These are phyloP conservation scores for Sporisorium graminicola DNA, from an alignment of 1,284 basidiomycete genomes.

Conservation along the genomic window DNA sequence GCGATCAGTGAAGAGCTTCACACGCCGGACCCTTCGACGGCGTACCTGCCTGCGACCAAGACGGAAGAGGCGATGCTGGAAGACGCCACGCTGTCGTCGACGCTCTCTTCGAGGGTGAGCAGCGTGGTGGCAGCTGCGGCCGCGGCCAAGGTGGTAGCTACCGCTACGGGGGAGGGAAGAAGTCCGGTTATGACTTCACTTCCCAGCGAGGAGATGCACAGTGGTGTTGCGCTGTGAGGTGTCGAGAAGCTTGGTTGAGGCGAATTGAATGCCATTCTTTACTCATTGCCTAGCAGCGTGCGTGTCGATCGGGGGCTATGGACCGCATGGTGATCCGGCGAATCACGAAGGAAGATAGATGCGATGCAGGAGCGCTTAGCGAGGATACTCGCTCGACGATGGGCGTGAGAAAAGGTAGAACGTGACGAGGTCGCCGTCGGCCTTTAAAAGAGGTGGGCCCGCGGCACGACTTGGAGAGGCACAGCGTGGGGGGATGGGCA, in stretches of 20 bases:
- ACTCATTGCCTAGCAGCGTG: background rate
- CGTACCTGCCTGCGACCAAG: slow-evolving; percentile 29
- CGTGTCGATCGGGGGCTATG: too few species aligned
- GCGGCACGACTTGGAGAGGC: background rate
- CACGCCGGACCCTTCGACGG: slow-evolving; percentile 40
- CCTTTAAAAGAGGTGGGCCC: background rate
- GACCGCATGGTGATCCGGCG: too few species aligned
- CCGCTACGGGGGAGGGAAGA: background rate
- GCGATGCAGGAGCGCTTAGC: background rate
- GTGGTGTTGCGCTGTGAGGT: background rate
- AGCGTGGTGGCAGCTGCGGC: slow-evolving; percentile 8
- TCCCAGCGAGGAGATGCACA: background rate
- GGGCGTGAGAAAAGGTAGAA: background rate
- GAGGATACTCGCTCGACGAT: background rate
- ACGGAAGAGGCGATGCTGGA: slow-evolving; percentile 13
- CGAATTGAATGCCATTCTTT: background rate
- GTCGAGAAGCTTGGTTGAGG: background rate
- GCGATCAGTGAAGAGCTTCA: slow-evolving; percentile 48
- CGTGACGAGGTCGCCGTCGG: background rate
- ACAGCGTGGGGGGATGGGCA: background rate
- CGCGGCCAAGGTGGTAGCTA: slow-evolving; percentile 4
- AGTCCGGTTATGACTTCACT: slow-evolving; percentile 16
- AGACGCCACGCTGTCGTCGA: slow-evolving; percentile 10
- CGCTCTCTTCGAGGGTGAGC: slow-evolving; percentile 15
- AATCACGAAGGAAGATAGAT: background rate